phyloP scores from a whole-genome alignment of 2,329 filamentous ascomycete genomes.

The Hypoxylon sp. region DNA sequence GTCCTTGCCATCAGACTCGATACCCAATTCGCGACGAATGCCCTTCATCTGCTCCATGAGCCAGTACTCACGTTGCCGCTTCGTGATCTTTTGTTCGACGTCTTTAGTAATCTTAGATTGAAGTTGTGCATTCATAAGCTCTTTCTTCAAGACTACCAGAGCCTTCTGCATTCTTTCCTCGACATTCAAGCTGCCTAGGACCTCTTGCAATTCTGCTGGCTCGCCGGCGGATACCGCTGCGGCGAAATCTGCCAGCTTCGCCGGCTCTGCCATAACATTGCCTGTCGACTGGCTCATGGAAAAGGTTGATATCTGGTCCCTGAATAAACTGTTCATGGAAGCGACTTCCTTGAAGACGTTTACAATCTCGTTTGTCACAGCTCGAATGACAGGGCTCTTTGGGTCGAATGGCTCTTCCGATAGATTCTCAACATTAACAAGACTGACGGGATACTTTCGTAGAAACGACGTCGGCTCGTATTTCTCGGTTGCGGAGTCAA shows the following conservation, averaged over 20 bases:
- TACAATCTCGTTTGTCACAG: constrained; percentile 96
- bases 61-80: constrained; percentile 97
- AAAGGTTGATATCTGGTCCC: constrained; percentile 97
- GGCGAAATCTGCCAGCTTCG: constrained; percentile 95
- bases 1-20: constrained; percentile 97
- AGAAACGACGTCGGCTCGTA: constrained; percentile 93
- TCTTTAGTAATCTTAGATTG: constrained; percentile 98
- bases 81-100: constrained; percentile 96
- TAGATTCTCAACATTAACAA: constrained; percentile 95
- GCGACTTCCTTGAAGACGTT: constrained; percentile 99
- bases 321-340: constrained; percentile 90
- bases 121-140: constrained; percentile 96
- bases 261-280: constrained; percentile 93
- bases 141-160: constrained; percentile 92
- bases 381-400: constrained; percentile 87
- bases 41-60: constrained; percentile 99
- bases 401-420: constrained; percentile 88
- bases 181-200: constrained; percentile 86
- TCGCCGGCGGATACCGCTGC: constrained; percentile 96
- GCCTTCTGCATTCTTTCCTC: constrained; percentile 93
- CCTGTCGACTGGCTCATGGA: constrained; percentile 94
- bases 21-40: constrained; percentile 91
- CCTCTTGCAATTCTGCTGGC: constrained; percentile 89
- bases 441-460: constrained; percentile 87
- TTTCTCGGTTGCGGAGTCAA: constrained; percentile 59